Percentiles rank a stretch among this genome's conserved stretches.
phyloP scores from a whole-genome alignment of 1,284 basidiomycete species.

The Leccinum fallax region DNA sequence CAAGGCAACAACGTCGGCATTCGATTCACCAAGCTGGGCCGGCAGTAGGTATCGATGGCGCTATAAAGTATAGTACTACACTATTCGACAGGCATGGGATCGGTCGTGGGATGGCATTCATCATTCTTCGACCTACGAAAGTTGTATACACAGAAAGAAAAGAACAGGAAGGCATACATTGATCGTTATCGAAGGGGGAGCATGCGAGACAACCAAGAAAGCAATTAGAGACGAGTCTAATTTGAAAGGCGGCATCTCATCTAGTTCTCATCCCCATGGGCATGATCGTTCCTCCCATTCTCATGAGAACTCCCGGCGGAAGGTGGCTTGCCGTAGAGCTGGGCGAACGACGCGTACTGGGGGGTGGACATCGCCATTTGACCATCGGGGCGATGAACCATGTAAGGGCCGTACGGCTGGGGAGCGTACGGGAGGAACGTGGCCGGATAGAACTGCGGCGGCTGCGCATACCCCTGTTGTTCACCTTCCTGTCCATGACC shows the following conservation, averaged over 20 bases:
- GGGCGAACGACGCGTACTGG: conserved; percentile 40
- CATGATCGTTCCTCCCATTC: conserved; percentile 33
- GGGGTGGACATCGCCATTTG: conserved; percentile 40
- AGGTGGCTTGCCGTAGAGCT: conserved; percentile 38
- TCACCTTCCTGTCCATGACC: conserved; percentile 50
- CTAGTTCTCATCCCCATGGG: conserved; percentile 35
- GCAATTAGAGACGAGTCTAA: conserved; percentile 17
- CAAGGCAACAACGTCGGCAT: conserved; percentile 29
- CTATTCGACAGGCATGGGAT: conserved; percentile 30
- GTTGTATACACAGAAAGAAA: conserved; percentile 29
- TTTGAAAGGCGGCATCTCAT: conserved; percentile 18
- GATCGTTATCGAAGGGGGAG: conserved; percentile 15
- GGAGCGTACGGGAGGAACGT: conserved; percentile 50
- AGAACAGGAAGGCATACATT: conserved; percentile 22
- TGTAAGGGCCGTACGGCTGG: conserved; percentile 52
- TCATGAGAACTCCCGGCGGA: conserved; percentile 36
- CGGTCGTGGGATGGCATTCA: conserved; percentile 23
- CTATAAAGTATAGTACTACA: conserved; percentile 32
- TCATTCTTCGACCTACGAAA: conserved; percentile 33
- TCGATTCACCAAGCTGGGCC: conserved; percentile 19
- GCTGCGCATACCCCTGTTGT: conserved; percentile 43
- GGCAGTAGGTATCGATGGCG: conserved; percentile 36
- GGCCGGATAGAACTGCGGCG: conserved; percentile 53
- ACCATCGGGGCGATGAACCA: conserved; percentile 49
- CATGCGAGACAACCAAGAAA: conserved; percentile 25